Base-by-base conservation (phyloP, 768 basidiomycete species). In the Saitozyma sp. region DNA sequence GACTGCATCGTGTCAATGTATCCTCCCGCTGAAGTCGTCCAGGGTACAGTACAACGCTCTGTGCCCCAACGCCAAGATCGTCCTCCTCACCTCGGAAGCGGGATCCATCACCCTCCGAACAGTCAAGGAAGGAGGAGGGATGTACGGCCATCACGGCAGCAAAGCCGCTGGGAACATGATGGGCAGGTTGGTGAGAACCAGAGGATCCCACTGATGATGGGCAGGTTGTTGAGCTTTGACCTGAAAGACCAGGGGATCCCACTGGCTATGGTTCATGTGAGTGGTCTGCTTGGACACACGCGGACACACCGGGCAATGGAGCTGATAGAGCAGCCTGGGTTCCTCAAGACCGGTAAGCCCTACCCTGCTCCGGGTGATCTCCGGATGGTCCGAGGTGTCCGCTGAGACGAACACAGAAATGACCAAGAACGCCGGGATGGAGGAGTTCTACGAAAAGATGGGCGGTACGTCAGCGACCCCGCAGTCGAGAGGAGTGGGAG, bases 91-190 rank as follows among this genome's bases (percentile, higher is more conserved):
- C 2, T 82, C 83, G 3, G 84, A 84, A 75, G 83, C 81, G 8
- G 84, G 83, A 0, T 83, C 83, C 3, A 81, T 83, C 59, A 70
- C 68, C 39, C 74, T 84, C 11, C 74, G 83, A 6, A 83, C 83
- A 0, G 69, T 74, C 64, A 78, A 77, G 46, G 83, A 84, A 75
- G 83, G 83, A 41, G 83, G 83, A 1, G 82, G 82, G 11, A 84
- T 83, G 70, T 84, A 81, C 61, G 83, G 82, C 16, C 84, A 84
- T 67, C 84, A 84, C 64, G 83, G 81, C 1, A 81, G 79, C 59
- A 84, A 84, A 71, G 82, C 81, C 1, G 83, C 83, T 19, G 80
- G 76, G 6, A 84, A 84, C 63, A 84, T 84, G 84, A 78, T 82
- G 9, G 83, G 83, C 2, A 53, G 40, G 40, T 29, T 29, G 29